phyloP scores from a whole-genome alignment of 2,329 filamentous ascomycete species.

The Aspergillus ochraceus region DNA sequence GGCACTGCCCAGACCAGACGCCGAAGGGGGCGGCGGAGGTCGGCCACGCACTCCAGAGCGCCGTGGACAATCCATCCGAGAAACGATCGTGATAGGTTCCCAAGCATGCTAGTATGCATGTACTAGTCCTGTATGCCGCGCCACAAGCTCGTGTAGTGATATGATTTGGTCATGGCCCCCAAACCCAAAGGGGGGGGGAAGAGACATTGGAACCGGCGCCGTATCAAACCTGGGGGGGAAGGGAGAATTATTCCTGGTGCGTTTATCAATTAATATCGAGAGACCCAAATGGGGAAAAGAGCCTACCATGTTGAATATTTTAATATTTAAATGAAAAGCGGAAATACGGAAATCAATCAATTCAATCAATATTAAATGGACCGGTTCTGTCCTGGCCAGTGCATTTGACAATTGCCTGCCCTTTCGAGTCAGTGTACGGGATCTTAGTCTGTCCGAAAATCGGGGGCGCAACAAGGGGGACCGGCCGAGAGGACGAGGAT shows the following conservation, averaged over 20 bases:
- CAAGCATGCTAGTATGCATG: slow-evolving; percentile 14
- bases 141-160: slow-evolving; percentile 19
- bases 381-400: neutral
- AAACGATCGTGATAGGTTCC: slow-evolving; percentile 17
- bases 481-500: neutral
- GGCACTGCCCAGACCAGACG: neutral
- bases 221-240: slow-evolving; percentile 2
- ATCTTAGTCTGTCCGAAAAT: neutral
- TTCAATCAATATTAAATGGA: neutral
- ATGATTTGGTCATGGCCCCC: slow-evolving; percentile 16
- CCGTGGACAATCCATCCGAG: slow-evolving; percentile 5
- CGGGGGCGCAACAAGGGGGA: neutral
- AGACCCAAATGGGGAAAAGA: too few relatives aligned
- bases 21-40: slow-evolving; percentile 7
- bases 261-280: too few relatives aligned
- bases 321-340: neutral
- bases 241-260: neutral
- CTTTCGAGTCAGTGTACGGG: neutral
- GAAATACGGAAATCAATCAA: neutral
- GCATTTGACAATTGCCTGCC: neutral
- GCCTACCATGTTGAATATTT: neutral
- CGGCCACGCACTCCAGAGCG: slow-evolving; percentile 8
- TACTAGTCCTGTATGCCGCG: slow-evolving; percentile 10
- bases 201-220: neutral
- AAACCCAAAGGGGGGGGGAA: slow-evolving; percentile 3